phyloP scores from a whole-genome alignment of 225 moss, liverwort and hornwort genomes.

The Lunularia cruciata region DNA sequence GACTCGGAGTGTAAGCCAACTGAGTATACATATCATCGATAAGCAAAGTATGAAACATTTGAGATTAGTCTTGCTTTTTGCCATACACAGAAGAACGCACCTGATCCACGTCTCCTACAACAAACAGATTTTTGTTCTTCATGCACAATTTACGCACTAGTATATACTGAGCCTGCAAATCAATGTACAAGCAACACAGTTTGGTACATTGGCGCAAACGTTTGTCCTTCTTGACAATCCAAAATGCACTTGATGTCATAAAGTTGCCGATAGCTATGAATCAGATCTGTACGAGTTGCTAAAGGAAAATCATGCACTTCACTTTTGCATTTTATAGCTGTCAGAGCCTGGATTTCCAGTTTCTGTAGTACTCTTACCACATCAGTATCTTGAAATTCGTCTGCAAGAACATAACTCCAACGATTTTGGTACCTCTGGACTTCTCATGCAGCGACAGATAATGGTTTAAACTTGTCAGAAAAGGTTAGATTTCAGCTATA shows the following conservation, averaged over 20 bases:
- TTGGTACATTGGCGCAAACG: too few relatives aligned
- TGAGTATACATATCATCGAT: too few relatives aligned
- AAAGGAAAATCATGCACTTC: neutral
- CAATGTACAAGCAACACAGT: neutral
- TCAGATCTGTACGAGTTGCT: neutral
- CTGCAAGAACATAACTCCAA: constrained; percentile 49
- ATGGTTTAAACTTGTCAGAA: constrained; percentile 3
- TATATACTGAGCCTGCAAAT: constrained; percentile 43
- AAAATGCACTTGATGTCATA: neutral
- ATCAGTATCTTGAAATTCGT: constrained; percentile 60
- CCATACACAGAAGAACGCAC: constrained; percentile 17
- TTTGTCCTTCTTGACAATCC: neutral
- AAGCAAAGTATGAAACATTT: too few relatives aligned
- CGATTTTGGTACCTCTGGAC: constrained; percentile 44
- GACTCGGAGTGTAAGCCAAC: too few relatives aligned
- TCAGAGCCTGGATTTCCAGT: neutral
- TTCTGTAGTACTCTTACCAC: constrained; percentile 23
- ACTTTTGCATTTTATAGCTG: neutral
- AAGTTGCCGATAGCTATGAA: too few relatives aligned
- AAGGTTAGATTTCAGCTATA: neutral
- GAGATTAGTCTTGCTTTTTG: too few relatives aligned
- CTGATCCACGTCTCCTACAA: constrained; percentile 56
- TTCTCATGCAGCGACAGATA: neutral
- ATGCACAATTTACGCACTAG: constrained; percentile 41
- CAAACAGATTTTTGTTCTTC: constrained; percentile 39